phyloP scores from a whole-genome alignment of 805 yeast species.

The Nakazawaea anatomiae region DNA sequence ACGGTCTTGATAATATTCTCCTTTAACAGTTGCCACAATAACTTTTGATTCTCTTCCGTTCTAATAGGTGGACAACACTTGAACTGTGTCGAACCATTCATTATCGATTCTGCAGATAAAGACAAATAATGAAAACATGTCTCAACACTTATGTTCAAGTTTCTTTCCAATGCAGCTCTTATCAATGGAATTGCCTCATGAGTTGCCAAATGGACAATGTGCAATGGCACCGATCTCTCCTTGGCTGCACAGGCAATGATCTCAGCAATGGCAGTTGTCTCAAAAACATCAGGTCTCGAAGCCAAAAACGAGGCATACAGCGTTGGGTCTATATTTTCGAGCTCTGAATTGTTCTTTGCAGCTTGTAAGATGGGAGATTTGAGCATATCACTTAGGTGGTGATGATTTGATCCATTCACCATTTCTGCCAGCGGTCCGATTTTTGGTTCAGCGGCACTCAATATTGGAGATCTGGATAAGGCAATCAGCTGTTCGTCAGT shows the following conservation, averaged over 20 bases:
- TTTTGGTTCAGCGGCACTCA: conserved; percentile 57
- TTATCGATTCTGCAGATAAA: conserved; percentile 70
- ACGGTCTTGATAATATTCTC: conserved; percentile 69
- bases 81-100: conserved; percentile 73
- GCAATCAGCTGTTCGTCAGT: conserved; percentile 47
- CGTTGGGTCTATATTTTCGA: conserved; percentile 48
- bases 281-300: conserved; percentile 86
- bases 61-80: conserved; percentile 97
- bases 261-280: conserved; percentile 74
- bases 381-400: conserved; percentile 14
- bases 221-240: conserved; percentile 62
- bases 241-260: conserved; percentile 57
- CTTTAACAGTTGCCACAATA: conserved; percentile 74
- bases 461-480: conserved; percentile 47
- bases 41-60: conserved; percentile 59
- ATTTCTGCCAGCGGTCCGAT: conserved; percentile 37
- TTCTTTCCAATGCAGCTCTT: conserved; percentile 50
- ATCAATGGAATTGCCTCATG: conserved; percentile 76
- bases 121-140: conserved; percentile 92
- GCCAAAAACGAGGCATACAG: conserved; percentile 69
- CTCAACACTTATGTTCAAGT: conserved; percentile 73
- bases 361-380: conserved; percentile 38
- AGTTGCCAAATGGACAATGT: conserved; percentile 87
- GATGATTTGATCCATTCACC: conserved; percentile 23
- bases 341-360: conserved; percentile 30